These are phyloP conservation scores for Dictyostelium capitatum DNA, from an alignment of 78 protist species.

Conservation along the genomic window DNA sequence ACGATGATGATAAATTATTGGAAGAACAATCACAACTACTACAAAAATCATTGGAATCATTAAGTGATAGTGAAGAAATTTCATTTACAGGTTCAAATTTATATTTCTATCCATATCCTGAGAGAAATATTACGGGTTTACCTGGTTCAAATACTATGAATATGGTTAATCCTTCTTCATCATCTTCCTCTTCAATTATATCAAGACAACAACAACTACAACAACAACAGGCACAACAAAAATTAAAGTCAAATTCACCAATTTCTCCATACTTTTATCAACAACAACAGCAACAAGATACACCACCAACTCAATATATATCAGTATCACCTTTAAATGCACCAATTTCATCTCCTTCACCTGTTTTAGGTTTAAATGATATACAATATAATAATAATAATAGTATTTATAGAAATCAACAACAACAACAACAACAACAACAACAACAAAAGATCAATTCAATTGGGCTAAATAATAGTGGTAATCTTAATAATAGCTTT, in stretches of 20 bases:
- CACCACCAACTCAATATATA: neutral
- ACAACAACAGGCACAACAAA: slow-evolving; percentile 7
- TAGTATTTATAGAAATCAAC: neutral
- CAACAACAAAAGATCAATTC: neutral
- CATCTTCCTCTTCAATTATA: neutral
- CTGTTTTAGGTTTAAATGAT: neutral
- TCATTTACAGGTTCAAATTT: neutral
- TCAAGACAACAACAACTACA: slow-evolving; percentile 23
- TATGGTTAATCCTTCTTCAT: neutral
- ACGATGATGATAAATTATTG: slow-evolving; percentile 40
- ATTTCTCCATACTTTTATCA: neutral
- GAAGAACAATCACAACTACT: slow-evolving; percentile 59
- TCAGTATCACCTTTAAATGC: neutral
- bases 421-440: slow-evolving; percentile 25
- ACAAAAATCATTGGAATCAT: slow-evolving; percentile 56
- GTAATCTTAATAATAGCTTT: too few species aligned
- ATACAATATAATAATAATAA: neutral
- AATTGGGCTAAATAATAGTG: too few species aligned
- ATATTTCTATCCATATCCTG: neutral
- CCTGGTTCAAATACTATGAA: neutral
- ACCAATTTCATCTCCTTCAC: slow-evolving; percentile 2
- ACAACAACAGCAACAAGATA: slow-evolving; percentile 11
- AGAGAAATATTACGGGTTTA: slow-evolving; percentile 4
- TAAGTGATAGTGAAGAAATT: slow-evolving; percentile 64
- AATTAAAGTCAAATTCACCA: slow-evolving; percentile 3